Base-by-base conservation (phyloP, 2,329 filamentous ascomycete genomes). In the Colletotrichum siamense region DNA sequence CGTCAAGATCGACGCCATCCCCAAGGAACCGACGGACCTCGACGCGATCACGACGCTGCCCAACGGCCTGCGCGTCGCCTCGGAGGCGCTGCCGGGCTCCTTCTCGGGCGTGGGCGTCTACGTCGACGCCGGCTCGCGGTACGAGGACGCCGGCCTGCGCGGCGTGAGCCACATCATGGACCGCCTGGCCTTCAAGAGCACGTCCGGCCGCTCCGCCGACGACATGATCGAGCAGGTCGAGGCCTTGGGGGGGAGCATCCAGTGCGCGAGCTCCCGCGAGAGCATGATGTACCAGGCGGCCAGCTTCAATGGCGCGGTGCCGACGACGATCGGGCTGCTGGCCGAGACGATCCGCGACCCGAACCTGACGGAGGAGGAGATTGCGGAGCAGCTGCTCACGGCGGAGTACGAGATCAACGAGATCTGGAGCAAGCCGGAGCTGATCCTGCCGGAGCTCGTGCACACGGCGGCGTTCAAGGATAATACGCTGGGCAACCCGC, bases 251-350 rank as follows among this genome's bases (percentile, higher is more conserved):
- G 97, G 97, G 36, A 98, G 98, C 84, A 96, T 99, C 76, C 96
- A 99, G 86, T 99, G 97, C 86, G 96, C 96, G 13, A 98, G 96
- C 2, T 98, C 96, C 3, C 91, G 97, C 79, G 97, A 99, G 86
- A 95, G 95, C 73, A 92, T 99, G 87, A 99, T 99, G 97, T 99
- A 99, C 88, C 97, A 99, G 86, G 95, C 96, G 2, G 97, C 97
- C 30, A 98, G 96, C 34, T 99, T 99, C 91, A 99, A 99, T 88
- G 94, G 94, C 30, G 94, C 95, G 22, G 96, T 99, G 10, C 93
- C 95, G 8, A 92, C 92, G 10, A 95, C 96, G 15, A 92, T 98
- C 28, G 95, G 90, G 34, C 87, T 99, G 22, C 91, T 99, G 55
- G 96, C 97, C 75, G 97, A 99, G 85, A 99, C 97, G 36, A 98